Base-by-base conservation (phyloP, 2,329 filamentous ascomycete species). In the Capronia epimyces region DNA sequence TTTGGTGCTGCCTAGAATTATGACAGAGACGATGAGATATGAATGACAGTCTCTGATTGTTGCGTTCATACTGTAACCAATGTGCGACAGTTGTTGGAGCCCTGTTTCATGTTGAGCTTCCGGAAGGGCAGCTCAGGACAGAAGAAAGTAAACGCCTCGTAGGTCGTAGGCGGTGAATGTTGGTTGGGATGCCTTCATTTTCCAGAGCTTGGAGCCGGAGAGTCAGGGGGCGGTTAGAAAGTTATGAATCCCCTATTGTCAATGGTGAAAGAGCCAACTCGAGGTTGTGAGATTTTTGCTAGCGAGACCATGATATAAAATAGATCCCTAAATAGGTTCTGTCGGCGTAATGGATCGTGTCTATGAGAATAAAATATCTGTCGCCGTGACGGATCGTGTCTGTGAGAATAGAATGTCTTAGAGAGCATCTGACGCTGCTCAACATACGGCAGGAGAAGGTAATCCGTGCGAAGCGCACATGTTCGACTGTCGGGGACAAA, bases 171-270 rank as follows among this genome's bases (percentile, higher is more conserved):
- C 65, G 60, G 13, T 53, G 54, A 8, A 73, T 70, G 25, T 63
- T 62, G 6, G 61, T 65, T 24, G 63, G 58, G 45, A 69, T 62
- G 0, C 58, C 58, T 32, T 63, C 62, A 44, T 69, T 71, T 53
- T 71, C 67, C 10, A 68, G 9, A 18, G 53, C 44, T 31, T 66
- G 60, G 9, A 70, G 53, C 12, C 59, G 58, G 51, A 65, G 59
- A 16, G 60, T 64, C 16, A 71, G 59, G 22, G 69, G 69, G 2
- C 67, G 67, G 57, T 72, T 72, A 13, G 53, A 53, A 4, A 71
- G 59, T 10, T 20, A 71, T 36, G 9, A 59, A 36, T 6, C 65
- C 62, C 13, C 62, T 32, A 1, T 57, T 46, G 49, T 67, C 59
- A 20, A 70, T 50, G 6, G 56, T 63, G 37, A 57, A 60, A 10